These are phyloP conservation scores for Stromatinia cepivora DNA, from an alignment of 2,329 filamentous ascomycete genomes.

Conservation along the genomic window DNA sequence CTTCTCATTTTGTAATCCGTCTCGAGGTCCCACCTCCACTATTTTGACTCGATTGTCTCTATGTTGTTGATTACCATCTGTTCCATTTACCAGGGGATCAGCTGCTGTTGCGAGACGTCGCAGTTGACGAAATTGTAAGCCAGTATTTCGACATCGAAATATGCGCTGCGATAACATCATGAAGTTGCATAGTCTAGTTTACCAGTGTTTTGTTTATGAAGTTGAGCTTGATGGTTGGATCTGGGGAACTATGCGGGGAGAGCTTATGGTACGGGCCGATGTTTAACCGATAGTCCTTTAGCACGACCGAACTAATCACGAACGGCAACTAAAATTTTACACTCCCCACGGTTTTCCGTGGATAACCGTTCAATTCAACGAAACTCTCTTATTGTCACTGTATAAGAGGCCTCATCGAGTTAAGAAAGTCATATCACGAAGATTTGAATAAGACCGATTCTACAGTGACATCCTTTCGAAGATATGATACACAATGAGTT, in stretches of 20 bases:
- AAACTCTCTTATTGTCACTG: no score
- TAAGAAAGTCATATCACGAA: neutral
- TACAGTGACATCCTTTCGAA: neutral
- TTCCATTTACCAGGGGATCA: constrained; percentile 24
- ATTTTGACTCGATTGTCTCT: constrained; percentile 53
- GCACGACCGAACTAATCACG: neutral
- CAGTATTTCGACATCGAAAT: constrained; percentile 11
- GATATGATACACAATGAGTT: neutral
- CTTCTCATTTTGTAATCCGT: constrained; percentile 87
- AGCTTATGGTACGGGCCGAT: neutral
- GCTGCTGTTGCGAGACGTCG: constrained; percentile 33
- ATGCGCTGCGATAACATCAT: constrained; percentile 18
- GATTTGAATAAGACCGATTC: neutral
- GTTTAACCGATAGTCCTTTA: neutral
- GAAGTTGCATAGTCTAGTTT: constrained; percentile 16
- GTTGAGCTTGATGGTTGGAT: constrained; percentile 7
- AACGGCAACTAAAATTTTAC: neutral
- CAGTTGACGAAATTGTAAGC: constrained; percentile 23
- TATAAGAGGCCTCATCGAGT: neutral
- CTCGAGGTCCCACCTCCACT: constrained; percentile 80
- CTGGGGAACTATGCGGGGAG: constrained; percentile 19
- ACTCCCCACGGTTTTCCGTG: neutral
- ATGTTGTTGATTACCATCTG: constrained; percentile 29
- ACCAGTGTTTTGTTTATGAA: neutral
- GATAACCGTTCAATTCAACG: neutral